These are phyloP conservation scores for Psilocybe azurescens DNA, from an alignment of 768 basidiomycete species.

Conservation along the genomic window DNA sequence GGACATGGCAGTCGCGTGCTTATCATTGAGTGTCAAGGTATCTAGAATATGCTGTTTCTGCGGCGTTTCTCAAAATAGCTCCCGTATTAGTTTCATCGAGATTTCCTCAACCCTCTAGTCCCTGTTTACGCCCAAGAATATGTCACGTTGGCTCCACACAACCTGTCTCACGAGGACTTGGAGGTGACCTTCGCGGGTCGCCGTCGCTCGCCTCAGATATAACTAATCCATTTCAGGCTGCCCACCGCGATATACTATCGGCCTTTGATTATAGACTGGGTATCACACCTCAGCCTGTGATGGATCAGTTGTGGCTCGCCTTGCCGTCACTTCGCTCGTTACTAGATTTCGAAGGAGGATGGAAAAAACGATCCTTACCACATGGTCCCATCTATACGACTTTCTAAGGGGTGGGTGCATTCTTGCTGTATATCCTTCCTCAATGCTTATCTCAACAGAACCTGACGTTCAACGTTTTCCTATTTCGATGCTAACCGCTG, in stretches of 20 bases:
- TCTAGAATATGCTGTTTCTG: not conserved
- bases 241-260: constrained; percentile 60
- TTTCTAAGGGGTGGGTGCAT: constrained; percentile 41
- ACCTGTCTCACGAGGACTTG: constrained; percentile 49
- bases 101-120: constrained; percentile 59
- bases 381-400: constrained; percentile 56
- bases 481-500: constrained; percentile 56
- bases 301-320: constrained; percentile 65
- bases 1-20: constrained; percentile 63
- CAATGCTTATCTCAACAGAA: constrained; percentile 37
- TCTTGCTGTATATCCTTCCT: not conserved
- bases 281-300: constrained; percentile 55
- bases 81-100: constrained; percentile 61
- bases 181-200: constrained; percentile 45
- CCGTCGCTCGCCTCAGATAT: constrained; percentile 4
- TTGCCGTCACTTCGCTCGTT: constrained; percentile 55
- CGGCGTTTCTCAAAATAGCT: constrained; percentile 1
- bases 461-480: constrained; percentile 58
- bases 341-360: constrained; percentile 45
- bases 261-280: constrained; percentile 55
- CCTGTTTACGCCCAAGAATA: constrained; percentile 60
- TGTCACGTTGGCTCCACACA: constrained; percentile 52
- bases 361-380: constrained; percentile 50
- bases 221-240: constrained; percentile 38
- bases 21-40: constrained; percentile 69